phyloP scores from a whole-genome alignment of 192 early-diverging fungal species.

The Entomortierella parvispora region DNA sequence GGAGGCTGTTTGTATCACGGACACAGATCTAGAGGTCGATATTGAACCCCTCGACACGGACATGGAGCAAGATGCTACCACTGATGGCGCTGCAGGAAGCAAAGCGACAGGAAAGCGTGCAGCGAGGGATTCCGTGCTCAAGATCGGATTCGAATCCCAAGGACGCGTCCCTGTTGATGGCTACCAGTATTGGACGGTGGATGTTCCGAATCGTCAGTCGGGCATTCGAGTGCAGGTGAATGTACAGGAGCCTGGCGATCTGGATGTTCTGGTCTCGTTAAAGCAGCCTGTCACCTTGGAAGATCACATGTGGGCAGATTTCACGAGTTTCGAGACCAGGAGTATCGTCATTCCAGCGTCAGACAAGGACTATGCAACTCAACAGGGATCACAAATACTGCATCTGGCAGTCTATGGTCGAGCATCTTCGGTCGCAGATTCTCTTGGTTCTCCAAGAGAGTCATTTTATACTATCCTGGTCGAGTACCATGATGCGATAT shows the following conservation, averaged over 20 bases:
- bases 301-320: slow-evolving; percentile 58
- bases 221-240: slow-evolving; percentile 31
- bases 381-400: slow-evolving; percentile 24
- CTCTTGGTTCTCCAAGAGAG: neutral
- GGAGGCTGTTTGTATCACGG: slow-evolving; percentile 72
- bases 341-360: slow-evolving; percentile 37
- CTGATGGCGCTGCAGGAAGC: slow-evolving; percentile 13
- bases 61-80: slow-evolving; percentile 6
- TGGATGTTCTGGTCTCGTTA: slow-evolving; percentile 56
- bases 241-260: slow-evolving; percentile 32
- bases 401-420: slow-evolving; percentile 57
- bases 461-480: neutral
- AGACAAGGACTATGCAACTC: slow-evolving; percentile 50
- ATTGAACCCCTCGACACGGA: slow-evolving; percentile 63
- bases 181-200: slow-evolving; percentile 40
- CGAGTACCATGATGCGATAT: slow-evolving; percentile 1
- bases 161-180: slow-evolving; percentile 14
- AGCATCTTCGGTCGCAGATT: neutral
- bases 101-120: neutral
- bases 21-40: slow-evolving; percentile 87
- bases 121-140: slow-evolving; percentile 1
- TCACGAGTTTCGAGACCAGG: slow-evolving; percentile 38
- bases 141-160: slow-evolving; percentile 30
- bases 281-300: slow-evolving; percentile 48
- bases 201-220: slow-evolving; percentile 22